Base-by-base conservation (phyloP, 768 basidiomycete genomes). In the Podaxis carcinomalis region DNA sequence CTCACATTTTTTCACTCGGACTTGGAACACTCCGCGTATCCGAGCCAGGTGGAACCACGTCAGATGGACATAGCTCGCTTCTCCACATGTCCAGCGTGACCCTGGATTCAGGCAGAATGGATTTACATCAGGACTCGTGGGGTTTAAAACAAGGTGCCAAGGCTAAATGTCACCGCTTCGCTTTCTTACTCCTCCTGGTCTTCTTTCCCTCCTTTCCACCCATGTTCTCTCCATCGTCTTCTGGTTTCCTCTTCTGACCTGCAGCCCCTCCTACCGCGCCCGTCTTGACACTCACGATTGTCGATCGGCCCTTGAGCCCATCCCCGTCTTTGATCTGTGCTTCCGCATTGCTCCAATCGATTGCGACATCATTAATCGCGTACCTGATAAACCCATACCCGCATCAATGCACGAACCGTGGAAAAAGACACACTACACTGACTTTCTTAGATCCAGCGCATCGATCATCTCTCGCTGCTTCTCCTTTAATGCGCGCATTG, bases 381-480 rank as follows among this genome's bases (percentile, higher is more conserved):
- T 83, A 92, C 70, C 90, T 92, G 68, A 52, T 55, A 47, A 63
- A 60, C 51, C 28, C 67, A 44, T 19, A 27, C 57, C 61, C 57
- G 23, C 27, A 68, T 61, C 23, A 67, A 49, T 35, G 55, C 37
- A 53, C 39, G 51, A 58, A 50, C 53, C 28, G 49, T 47, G 36
- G 56, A 64, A 51, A 61, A 66, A 46, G 64, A 62, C 42, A 54
- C 56, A 61, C 14, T 50, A 25, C 44, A 80, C 92, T 82, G 70
- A 98, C 94, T 89, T 89, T 75, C 80, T 84, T 62, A 98, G 74
- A 75, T 98, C 94, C 32, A 99, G 80, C 21, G 91, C 83, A 65
- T 93, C 87, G 52, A 98, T 87, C 80, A 98, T 85, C 72, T 90
- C 89, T 23, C 89, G 80, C 74, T 98, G 95, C 72, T 89, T 83